Evolutionary conservation across 2,329 filamentous ascomycete genomes (phyloP).

Genomic region (Colletotrichum tanaceti): DNA sequence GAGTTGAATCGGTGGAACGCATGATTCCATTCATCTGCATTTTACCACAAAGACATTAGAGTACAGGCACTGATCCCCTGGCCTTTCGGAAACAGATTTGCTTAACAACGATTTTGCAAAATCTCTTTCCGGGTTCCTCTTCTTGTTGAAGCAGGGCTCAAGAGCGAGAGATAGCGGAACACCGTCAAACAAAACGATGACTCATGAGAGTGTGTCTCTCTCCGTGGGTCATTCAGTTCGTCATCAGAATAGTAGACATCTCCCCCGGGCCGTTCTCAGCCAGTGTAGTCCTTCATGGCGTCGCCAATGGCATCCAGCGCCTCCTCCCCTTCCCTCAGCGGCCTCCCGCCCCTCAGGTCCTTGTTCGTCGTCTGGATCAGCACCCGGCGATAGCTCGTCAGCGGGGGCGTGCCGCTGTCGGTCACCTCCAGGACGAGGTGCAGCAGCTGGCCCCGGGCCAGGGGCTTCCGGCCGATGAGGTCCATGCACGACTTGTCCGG

Average conservation of each 20-base stretch:
- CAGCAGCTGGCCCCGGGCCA: slow-evolving; percentile 53
- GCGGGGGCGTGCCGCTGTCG: slow-evolving; percentile 54
- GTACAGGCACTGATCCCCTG: too few relatives aligned
- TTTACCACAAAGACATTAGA: too few relatives aligned
- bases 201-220: too few relatives aligned
- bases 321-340: neutral
- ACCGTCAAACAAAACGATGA: too few relatives aligned
- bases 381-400: slow-evolving; percentile 62
- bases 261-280: neutral
- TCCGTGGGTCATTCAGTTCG: too few relatives aligned
- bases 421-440: slow-evolving; percentile 63
- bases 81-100: too few relatives aligned
- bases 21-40: too few relatives aligned
- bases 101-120: too few relatives aligned
- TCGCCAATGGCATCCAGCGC: slow-evolving; percentile 20
- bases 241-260: neutral
- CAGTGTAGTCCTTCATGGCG: slow-evolving; percentile 32
- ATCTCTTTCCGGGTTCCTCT: neutral
- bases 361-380: slow-evolving; percentile 51
- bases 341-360: slow-evolving; percentile 37
- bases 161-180: neutral
- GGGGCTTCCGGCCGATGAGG: slow-evolving; percentile 21
- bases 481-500: slow-evolving; percentile 52
- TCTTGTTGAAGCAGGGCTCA: too few relatives aligned
- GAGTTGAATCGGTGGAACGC: too few relatives aligned